These are phyloP conservation scores for Poronia punctata DNA, from an alignment of 495 filamentous ascomycete genomes.

Conservation along the genomic window DNA sequence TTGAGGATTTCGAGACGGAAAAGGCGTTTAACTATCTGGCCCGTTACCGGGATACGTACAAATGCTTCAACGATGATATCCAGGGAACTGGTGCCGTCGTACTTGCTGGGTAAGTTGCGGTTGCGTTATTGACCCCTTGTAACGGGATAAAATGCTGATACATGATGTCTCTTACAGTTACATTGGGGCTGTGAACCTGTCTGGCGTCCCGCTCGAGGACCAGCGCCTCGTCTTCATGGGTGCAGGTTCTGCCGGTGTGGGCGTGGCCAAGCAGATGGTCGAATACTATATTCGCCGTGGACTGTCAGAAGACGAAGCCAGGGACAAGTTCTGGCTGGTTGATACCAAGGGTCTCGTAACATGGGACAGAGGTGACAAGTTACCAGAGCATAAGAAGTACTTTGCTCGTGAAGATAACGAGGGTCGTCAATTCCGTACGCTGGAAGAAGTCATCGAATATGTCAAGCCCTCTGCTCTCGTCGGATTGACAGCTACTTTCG, in stretches of 20 bases:
- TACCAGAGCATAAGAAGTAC: slow-evolving; percentile 97
- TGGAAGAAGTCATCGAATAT: slow-evolving; percentile 87
- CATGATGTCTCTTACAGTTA: slow-evolving; percentile 41
- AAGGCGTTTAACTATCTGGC: slow-evolving; percentile 89
- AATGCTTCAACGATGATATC: slow-evolving; percentile 98
- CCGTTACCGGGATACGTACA: slow-evolving; percentile 78
- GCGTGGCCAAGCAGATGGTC: slow-evolving; percentile 94
- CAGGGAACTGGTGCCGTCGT: slow-evolving; percentile 97
- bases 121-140: too few species aligned
- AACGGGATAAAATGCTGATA: slow-evolving; percentile 15
- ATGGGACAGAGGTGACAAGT: slow-evolving; percentile 83
- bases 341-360: slow-evolving; percentile 96
- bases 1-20: slow-evolving; percentile 94
- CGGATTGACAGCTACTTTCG: slow-evolving; percentile 88
- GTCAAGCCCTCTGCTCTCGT: slow-evolving; percentile 92
- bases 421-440: slow-evolving; percentile 82
- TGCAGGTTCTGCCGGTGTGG: slow-evolving; percentile 89
- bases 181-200: slow-evolving; percentile 88
- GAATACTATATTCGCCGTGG: slow-evolving; percentile 92
- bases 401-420: slow-evolving; percentile 89
- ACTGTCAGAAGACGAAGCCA: slow-evolving; percentile 84
- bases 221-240: slow-evolving; percentile 95
- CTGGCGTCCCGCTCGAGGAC: slow-evolving; percentile 76
- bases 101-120: slow-evolving; percentile 59
- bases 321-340: slow-evolving; percentile 91